Conservation (phyloP, 176 grass and related monocot species). For the Bothriochloa decipiens region DNA sequence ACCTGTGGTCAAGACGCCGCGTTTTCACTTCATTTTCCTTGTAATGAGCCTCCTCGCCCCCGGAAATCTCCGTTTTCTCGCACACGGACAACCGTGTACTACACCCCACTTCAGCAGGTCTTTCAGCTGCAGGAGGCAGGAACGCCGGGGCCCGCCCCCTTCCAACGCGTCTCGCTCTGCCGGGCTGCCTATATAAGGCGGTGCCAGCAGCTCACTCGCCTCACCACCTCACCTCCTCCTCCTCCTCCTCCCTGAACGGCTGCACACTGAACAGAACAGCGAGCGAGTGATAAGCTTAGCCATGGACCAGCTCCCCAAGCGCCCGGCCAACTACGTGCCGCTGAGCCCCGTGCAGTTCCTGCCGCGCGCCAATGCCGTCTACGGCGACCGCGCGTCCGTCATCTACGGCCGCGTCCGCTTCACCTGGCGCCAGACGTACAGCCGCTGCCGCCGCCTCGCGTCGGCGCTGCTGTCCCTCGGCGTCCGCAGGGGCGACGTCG, state of each 20-base stretch:
- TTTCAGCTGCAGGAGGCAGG: too few species aligned
- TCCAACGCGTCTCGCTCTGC: neutral
- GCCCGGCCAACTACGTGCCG: constrained; percentile 58
- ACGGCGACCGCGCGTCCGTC: constrained; percentile 66
- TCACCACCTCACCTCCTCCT: neutral
- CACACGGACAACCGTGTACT: neutral
- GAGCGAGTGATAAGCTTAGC: neutral
- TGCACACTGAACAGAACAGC: neutral
- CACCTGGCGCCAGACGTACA: constrained; percentile 61
- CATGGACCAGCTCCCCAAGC: constrained; percentile 67
- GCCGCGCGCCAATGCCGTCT: constrained; percentile 66
- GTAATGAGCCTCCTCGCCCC: neutral
- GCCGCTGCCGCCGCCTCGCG: constrained; percentile 64
- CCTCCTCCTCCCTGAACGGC: neutral
- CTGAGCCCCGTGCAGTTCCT: constrained; percentile 71
- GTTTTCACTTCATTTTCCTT: constrained; percentile 52
- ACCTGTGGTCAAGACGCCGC: constrained; percentile 31
- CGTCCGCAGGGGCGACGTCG: constrained; percentile 56
- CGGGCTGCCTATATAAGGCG: constrained; percentile 35
- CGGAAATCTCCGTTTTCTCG: neutral
- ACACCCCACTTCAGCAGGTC: neutral
- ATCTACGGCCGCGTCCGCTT: constrained; percentile 53
- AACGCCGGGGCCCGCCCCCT: neutral
- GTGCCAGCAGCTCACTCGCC: neutral
- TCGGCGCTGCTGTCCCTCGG: constrained; percentile 54